These are phyloP conservation scores for Phaeodactylum tricornutum DNA, from an alignment of 108 stramenopile species.

Conservation along the genomic window DNA sequence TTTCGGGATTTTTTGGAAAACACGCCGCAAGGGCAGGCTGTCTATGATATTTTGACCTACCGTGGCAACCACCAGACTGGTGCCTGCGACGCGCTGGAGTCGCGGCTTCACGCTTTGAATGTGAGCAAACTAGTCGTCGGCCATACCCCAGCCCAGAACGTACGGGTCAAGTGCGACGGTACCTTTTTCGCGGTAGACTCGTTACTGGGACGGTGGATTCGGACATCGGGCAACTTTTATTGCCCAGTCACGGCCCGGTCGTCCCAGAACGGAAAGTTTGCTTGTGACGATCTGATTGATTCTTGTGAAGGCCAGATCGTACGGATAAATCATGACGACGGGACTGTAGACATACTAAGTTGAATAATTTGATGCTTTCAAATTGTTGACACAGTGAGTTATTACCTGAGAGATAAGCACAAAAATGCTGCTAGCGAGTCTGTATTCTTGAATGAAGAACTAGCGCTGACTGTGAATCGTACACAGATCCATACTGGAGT, in stretches of 20 bases:
- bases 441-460: no score
- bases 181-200: conserved; percentile 49
- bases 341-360: no score
- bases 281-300: neutral
- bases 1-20: conserved; percentile 25
- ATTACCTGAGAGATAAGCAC: no score
- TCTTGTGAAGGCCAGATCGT: conserved; percentile 4
- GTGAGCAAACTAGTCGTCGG: conserved; percentile 38
- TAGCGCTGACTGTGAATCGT: no score
- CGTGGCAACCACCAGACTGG: conserved; percentile 43
- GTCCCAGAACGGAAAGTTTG: conserved; percentile 4
- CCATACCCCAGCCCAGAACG: conserved; percentile 37
- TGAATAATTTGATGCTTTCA: no score
- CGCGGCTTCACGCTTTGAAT: conserved; percentile 13
- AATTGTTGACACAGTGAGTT: no score
- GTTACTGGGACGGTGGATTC: conserved; percentile 45
- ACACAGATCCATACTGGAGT: no score
- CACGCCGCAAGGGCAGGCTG: neutral
- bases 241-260: conserved; percentile 21
- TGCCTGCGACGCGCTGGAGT: conserved; percentile 15
- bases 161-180: conserved; percentile 29
- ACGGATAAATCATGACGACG: neutral
- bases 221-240: conserved; percentile 44
- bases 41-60: conserved; percentile 31
- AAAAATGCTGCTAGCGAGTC: no score